Evolutionary conservation across 352 stramenopile genomes (phyloP).

Genomic region (Phytophthora gonapodyides): DNA sequence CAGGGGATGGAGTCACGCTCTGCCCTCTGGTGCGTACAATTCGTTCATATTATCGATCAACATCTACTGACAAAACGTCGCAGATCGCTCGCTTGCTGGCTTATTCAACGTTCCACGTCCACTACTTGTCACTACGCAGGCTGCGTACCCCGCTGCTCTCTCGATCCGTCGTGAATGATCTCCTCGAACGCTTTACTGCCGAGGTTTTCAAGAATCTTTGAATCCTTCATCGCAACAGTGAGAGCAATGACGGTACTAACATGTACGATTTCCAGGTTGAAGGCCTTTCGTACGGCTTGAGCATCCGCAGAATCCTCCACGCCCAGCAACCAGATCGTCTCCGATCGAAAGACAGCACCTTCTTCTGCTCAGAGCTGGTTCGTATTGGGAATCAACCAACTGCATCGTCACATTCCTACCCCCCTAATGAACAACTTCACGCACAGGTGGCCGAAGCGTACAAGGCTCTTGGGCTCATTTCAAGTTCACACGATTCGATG

Average conservation of each 20-base stretch:
- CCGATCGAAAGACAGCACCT: constrained; percentile 31
- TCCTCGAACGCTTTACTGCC: constrained; percentile 49
- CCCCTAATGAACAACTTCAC: neutral
- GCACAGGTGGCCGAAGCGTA: constrained; percentile 59
- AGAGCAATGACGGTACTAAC: neutral
- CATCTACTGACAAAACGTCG: neutral
- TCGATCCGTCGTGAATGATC: constrained; percentile 42
- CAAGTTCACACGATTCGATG: constrained; percentile 36
- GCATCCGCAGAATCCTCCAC: constrained; percentile 51
- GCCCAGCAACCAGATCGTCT: constrained; percentile 14
- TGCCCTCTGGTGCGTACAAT: constrained; percentile 44
- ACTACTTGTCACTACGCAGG: constrained; percentile 51
- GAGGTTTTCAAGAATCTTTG: constrained; percentile 24
- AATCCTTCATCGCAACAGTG: neutral
- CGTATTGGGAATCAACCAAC: neutral
- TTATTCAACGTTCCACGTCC: constrained; percentile 49
- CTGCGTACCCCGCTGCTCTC: constrained; percentile 60
- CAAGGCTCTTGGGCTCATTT: constrained; percentile 59
- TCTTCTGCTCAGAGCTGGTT: constrained; percentile 78
- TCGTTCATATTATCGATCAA: neutral
- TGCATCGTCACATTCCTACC: neutral
- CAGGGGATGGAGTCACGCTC: constrained; percentile 62
- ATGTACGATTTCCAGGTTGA: constrained; percentile 35
- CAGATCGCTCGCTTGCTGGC: constrained; percentile 31
- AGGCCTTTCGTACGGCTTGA: constrained; percentile 57